A percentile compares a stretch with the other conserved stretches of the same genome.
These are phyloP conservation scores for Clonostachys rosea DNA, from an alignment of 2,329 filamentous ascomycete species.

Conservation along the genomic window DNA sequence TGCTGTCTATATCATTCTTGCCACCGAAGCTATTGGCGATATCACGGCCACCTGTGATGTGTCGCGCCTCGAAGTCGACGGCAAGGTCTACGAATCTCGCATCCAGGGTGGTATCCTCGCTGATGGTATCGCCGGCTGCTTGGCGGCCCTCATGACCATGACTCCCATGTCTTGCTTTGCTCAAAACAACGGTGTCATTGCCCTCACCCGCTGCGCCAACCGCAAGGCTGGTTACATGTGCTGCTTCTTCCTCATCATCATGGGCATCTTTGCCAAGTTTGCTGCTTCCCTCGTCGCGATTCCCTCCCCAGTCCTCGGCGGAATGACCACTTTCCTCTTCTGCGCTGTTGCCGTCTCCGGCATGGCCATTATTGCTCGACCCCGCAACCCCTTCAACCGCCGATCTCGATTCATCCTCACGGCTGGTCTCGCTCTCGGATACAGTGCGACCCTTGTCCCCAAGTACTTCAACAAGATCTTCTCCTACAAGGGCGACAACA, in stretches of 20 bases:
- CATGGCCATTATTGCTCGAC: constrained; percentile 66
- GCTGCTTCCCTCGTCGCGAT: constrained; percentile 76
- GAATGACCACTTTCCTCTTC: constrained; percentile 80
- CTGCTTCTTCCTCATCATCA: constrained; percentile 71
- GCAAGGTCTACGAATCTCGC: constrained; percentile 66
- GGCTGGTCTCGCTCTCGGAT: constrained; percentile 67
- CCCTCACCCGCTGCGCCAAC: constrained; percentile 76
- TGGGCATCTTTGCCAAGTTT: constrained; percentile 82
- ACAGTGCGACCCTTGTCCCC: constrained; percentile 62
- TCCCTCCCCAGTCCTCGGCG: constrained; percentile 60
- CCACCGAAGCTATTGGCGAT: constrained; percentile 76
- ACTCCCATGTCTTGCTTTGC: constrained; percentile 78
- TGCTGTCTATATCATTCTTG: constrained; percentile 66
- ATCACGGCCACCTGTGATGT: constrained; percentile 81
- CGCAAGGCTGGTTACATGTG: constrained; percentile 75
- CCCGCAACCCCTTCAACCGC: constrained; percentile 65
- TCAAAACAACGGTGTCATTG: constrained; percentile 83
- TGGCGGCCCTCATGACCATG: constrained; percentile 74
- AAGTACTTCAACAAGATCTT: constrained; percentile 69
- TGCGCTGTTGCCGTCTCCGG: constrained; percentile 72
- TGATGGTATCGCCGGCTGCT: constrained; percentile 70
- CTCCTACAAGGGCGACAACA: constrained; percentile 65
- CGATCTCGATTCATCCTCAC: constrained; percentile 81
- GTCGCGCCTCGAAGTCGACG: constrained; percentile 69
- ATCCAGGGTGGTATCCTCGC: constrained; percentile 77